Conservation (phyloP, 2,329 filamentous ascomycete genomes). For the Trichoderma pleuroti region DNA sequence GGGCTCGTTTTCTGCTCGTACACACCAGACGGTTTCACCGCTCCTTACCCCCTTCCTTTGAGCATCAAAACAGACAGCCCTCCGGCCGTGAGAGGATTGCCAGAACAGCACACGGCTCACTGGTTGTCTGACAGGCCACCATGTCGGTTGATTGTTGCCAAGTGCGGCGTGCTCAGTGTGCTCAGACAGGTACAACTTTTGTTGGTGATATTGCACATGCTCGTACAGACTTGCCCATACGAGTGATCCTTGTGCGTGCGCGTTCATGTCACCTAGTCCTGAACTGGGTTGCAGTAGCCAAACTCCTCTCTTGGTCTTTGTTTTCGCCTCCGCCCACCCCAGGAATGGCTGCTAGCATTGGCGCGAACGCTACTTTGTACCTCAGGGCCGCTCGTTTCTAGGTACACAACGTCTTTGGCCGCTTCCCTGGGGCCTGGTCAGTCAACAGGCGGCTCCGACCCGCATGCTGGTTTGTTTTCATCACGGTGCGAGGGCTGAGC, state of each 20-base stretch:
- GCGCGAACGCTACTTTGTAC: constrained; percentile 8
- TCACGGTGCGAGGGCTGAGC: not conserved
- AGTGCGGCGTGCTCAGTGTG: not conserved
- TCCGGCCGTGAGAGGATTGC: not conserved
- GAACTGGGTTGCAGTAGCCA: not conserved
- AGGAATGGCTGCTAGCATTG: constrained; percentile 5
- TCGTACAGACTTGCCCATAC: not conserved
- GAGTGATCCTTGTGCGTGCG: not conserved
- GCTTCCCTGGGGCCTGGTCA: not conserved
- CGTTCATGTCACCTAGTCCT: not conserved
- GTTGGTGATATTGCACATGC: not conserved
- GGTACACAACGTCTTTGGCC: not conserved
- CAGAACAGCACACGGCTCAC: not conserved
- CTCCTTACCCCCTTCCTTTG: constrained; percentile 12
- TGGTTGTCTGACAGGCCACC: not conserved
- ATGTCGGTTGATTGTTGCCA: constrained; percentile 9
- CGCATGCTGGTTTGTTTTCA: not conserved
- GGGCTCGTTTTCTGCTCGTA: not conserved
- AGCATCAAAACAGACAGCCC: not conserved
- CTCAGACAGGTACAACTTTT: not conserved
- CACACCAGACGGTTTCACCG: constrained; percentile 15
- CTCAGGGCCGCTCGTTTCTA: constrained; percentile 6
- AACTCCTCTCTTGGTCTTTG: not conserved
- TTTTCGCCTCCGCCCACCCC: constrained; percentile 2
- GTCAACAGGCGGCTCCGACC: not conserved